Evolutionary conservation across 495 filamentous ascomycete genomes (phyloP), one percentile per base, ranked within the genome.

Genomic region (Trypethelium eluteriae): DNA sequence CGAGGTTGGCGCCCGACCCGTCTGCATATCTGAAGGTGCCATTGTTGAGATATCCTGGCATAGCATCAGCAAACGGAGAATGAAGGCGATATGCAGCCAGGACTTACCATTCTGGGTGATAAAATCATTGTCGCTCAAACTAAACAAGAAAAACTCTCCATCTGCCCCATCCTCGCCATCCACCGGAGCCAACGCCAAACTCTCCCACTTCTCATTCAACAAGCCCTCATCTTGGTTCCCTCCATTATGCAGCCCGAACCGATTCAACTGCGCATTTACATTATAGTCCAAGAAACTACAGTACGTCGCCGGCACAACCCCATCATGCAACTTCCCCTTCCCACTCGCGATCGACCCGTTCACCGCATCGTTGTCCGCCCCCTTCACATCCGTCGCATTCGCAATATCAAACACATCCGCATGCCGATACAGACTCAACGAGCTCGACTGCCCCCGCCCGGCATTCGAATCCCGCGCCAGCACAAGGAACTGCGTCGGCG

Each of bases 161-260:
- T 71, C 71, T 6, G 63, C 44, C 11, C 38, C 69, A 66, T 74
- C 69, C 57, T 70, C 66, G 2, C 76, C 78, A 69, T 87, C 80
- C 10, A 86, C 86, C 0, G 89, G 88, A 6, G 87, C 80, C 59
- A 90, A 72, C 9, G 84, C 82, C 38, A 94, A 72, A 44, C 82
- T 81, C 79, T 94, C 89, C 90, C 89, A 94, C 73, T 93, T 94
- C 80, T 93, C 90, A 74, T 93, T 89, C 70, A 91, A 74, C 36
- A 90, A 74, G 1, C 71, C 68, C 9, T 69, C 66, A 71, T 88
- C 81, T 70, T 84, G 80, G 0, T 73, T 74, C 0, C 84, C 86
- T 2, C 89, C 88, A 69, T 92, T 91, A 68, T 89, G 86, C 11
- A 91, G 70, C 0, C 84, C 82, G 71, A 92, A 93, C 50, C 84